Evolutionary conservation across 208 protist species (phyloP), one percentile per base, ranked within the genome.

Genomic region (Wallacemonas sp.): DNA sequence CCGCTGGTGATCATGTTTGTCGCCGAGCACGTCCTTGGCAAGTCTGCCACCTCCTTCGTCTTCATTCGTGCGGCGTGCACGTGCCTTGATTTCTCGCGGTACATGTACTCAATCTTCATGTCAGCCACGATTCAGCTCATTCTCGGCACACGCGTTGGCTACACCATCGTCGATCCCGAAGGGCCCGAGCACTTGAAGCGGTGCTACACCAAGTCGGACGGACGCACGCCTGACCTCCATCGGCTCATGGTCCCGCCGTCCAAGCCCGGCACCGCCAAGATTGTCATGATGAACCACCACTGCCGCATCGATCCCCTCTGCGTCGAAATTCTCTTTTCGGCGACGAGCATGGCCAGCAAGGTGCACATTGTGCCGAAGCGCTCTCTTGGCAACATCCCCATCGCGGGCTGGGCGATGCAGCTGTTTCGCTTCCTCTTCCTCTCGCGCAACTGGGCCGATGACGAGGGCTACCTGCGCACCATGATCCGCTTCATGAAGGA

Each of bases 281-380:
- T 97, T 17, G 83, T 94, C 30, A 83, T 97, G 30, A 70, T 90
- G 57, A 95, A 95, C 65, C 89, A 97, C 76, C 85, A 89, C 71
- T 88, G 75, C 65, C 87, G 86, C 21, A 61, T 95, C 21, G 92
- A 95, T 55, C 95, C 73, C 73, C 47, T 89, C 12, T 89, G 85
- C 70, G 71, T 81, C 56, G 75, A 80, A 27, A 38, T 82, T 43
- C 76, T 82, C 57, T 68, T 73, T 17, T 48, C 77, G 16, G 76
- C 80, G 12, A 76, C 76, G 6, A 16, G 11, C 11, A 58, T 84
- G 21, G 27, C 55, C n/a, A 29, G 34, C 19, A 24, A 69, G 56
- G 48, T 95, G 14, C 81, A 79, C 57, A 88, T 95, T 70, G 80
- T 95, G 1, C 61, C 95, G 32, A 94, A 95, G 65, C 76, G 41